Percentiles rank a stretch among this genome's conserved stretches.
These are phyloP conservation scores for Cryphonectria parasitica DNA, from an alignment of 2,329 filamentous ascomycete genomes.

Conservation along the genomic window DNA sequence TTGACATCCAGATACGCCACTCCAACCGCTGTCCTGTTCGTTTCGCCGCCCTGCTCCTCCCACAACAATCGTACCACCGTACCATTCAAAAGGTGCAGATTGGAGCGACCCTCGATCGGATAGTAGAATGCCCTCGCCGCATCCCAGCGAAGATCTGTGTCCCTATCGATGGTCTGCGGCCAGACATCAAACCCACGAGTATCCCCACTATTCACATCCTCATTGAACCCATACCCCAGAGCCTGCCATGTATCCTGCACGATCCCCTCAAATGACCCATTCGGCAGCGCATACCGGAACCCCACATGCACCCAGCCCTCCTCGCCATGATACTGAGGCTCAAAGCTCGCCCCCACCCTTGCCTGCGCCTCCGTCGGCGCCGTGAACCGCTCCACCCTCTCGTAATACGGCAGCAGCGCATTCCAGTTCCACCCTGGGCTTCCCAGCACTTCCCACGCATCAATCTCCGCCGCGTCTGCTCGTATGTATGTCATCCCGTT, in stretches of 20 bases:
- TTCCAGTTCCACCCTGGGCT: constrained; percentile 52
- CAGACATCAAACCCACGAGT: constrained; percentile 44
- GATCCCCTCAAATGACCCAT: constrained; percentile 38
- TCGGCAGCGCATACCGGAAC: constrained; percentile 41
- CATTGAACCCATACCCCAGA: constrained; percentile 40
- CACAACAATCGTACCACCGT: constrained; percentile 33
- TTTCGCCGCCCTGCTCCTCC: constrained; percentile 35
- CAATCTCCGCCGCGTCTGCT: constrained; percentile 46
- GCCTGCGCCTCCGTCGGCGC: constrained; percentile 41
- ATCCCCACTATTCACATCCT: constrained; percentile 45
- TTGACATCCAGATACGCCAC: constrained; percentile 43
- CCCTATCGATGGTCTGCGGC: constrained; percentile 46
- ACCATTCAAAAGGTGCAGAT: constrained; percentile 45
- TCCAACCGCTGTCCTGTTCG: constrained; percentile 35
- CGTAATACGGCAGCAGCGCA: constrained; percentile 50
- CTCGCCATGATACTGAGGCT: constrained; percentile 41
- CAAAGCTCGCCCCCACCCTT: constrained; percentile 41
- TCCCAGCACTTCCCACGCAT: constrained; percentile 49
- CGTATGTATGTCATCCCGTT: constrained; percentile 47
- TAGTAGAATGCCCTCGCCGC: constrained; percentile 48
- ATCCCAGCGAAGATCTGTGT: constrained; percentile 44
- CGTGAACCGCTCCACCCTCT: constrained; percentile 45
- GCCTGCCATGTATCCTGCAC: constrained; percentile 40
- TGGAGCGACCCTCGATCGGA: constrained; percentile 42
- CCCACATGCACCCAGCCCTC: constrained; percentile 43